Conservation (phyloP, 768 basidiomycete species). For the Hirschioporus abietinus region DNA sequence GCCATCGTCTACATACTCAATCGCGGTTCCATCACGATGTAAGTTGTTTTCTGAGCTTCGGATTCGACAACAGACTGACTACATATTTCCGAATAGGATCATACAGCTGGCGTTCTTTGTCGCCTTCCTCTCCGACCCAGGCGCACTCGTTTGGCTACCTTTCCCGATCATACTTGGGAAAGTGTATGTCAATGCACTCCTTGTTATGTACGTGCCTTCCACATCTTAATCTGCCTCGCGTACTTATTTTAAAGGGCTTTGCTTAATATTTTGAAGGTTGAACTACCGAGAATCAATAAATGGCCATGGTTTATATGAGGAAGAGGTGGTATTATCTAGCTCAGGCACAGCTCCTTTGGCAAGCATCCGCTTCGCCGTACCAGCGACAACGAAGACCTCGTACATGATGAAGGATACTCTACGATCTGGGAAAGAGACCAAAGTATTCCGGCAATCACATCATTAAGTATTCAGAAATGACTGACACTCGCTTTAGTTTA, state of each 20-base stretch:
- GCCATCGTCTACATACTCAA: not conserved
- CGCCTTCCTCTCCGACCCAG: not conserved
- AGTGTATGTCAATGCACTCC: not conserved
- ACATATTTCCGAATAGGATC: not conserved
- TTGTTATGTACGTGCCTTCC: not conserved
- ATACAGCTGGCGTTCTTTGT: not conserved
- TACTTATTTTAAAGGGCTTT: not conserved
- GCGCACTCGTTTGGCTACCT: not conserved
- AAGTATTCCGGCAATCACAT: not conserved
- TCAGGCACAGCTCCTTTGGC: not conserved
- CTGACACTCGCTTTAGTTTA: not conserved
- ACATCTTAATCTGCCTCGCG: not conserved
- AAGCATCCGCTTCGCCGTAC: not conserved
- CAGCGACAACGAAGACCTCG: not conserved
- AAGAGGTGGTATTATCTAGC: not conserved
- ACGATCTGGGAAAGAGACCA: not conserved
- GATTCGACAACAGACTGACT: not conserved
- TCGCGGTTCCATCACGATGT: not conserved
- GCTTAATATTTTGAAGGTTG: not conserved
- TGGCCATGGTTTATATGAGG: not conserved
- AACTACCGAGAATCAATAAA: not conserved
- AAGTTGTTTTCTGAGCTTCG: not conserved
- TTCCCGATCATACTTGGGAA: not conserved
- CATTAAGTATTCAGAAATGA: not conserved
- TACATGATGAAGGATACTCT: not conserved